Percentiles rank a stretch among this genome's conserved stretches.
Evolutionary conservation across 1,284 basidiomycete genomes (phyloP).

Genomic region (Naganishia albida): DNA sequence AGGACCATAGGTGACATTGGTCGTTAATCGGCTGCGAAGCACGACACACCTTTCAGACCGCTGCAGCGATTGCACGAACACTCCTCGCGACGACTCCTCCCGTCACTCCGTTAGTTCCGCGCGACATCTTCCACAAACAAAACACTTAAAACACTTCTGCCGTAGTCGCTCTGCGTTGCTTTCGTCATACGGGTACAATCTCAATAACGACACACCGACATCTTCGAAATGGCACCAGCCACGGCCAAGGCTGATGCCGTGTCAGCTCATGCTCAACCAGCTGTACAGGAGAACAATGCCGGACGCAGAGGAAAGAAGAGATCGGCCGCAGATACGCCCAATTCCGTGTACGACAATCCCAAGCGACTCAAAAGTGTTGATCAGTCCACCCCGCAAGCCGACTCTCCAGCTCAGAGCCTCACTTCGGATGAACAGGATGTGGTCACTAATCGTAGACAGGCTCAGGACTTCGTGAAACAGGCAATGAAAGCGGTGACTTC

Average conservation of each 20-base stretch:
- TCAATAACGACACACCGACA: not conserved
- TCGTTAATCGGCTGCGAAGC: too few relatives aligned
- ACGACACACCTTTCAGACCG: too few relatives aligned
- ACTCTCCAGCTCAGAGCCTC: not conserved
- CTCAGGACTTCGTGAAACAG: conserved; percentile 15
- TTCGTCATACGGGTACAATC: conserved; percentile 19
- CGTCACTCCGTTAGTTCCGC: not conserved
- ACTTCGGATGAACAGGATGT: not conserved
- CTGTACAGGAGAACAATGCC: conserved; percentile 3
- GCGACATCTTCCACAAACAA: conserved; percentile 28
- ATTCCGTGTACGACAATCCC: conserved; percentile 9
- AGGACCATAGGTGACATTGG: too few relatives aligned
- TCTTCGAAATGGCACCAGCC: conserved; percentile 2
- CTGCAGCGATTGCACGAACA: too few relatives aligned
- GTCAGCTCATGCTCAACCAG: not conserved
- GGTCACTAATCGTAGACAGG: conserved; percentile 8
- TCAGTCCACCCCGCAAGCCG: not conserved
- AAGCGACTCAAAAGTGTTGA: conserved; percentile 18
- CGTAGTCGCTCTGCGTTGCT: conserved; percentile 4
- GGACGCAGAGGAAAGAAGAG: conserved; percentile 17
- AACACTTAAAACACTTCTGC: conserved; percentile 26
- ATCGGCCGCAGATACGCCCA: not conserved
- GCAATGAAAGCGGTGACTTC: conserved; percentile 18
- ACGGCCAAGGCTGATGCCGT: not conserved
- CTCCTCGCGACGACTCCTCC: not conserved